Evolutionary conservation across 495 filamentous ascomycete species (phyloP).

Genomic region (Trypethelium eluteriae): DNA sequence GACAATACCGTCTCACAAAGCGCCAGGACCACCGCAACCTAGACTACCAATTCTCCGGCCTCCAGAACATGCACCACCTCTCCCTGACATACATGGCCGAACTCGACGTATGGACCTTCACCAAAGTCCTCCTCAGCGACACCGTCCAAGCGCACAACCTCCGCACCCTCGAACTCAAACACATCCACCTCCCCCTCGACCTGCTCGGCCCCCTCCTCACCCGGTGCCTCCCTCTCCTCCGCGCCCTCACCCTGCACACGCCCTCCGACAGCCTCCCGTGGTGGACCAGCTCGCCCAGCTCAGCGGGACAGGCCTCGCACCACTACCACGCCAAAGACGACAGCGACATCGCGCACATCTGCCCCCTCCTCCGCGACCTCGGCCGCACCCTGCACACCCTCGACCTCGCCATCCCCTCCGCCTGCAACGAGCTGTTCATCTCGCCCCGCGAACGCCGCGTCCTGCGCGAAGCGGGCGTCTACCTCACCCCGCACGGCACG

Average conservation of each 20-base stretch:
- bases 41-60: background rate
- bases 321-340: background rate
- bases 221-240: background rate
- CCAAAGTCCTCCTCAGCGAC: background rate
- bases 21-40: background rate
- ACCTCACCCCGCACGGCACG: background rate
- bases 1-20: background rate
- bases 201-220: background rate
- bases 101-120: background rate
- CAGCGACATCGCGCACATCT: background rate
- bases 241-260: background rate
- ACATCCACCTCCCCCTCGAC: background rate
- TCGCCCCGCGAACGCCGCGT: background rate
- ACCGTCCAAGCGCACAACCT: background rate
- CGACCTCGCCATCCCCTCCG: slow-evolving; percentile 2
- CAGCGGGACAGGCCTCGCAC: background rate
- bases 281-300: background rate
- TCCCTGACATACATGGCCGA: background rate
- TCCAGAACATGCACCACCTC: slow-evolving; percentile 5
- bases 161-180: slow-evolving; percentile 7
- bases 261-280: background rate
- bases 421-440: slow-evolving; percentile 2
- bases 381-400: background rate
- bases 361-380: background rate
- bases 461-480: background rate